Evolutionary conservation across 345 rosid genomes (phyloP), one percentile per base, ranked within the genome.

Genomic region (Adansonia digitata): DNA sequence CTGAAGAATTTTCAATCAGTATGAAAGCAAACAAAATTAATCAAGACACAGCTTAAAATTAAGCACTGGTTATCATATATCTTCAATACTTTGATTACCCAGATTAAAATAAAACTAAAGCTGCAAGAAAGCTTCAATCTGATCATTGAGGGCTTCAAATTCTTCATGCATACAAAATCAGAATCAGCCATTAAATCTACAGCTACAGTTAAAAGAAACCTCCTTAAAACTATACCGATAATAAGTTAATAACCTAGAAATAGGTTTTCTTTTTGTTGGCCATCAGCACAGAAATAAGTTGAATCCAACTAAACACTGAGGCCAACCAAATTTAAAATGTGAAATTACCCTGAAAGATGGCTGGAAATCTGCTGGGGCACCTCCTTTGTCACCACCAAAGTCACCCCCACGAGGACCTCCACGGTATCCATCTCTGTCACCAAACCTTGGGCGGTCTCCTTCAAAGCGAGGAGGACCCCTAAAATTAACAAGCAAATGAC

Each of bases 401-500:
- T 94, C 97, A 20, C 91, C 94, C 56, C 93, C 89, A 43, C 92
- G 85, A 0, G 91, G 87, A 69, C 90, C 97, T 55, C 92, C 85
- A 62, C 98, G 94, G 87, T 94, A 94, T 8, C 94, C 97, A 78
- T 94, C 97, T 29, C 94, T 85, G 69, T 92, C 98, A 59, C 97
- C 91, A 53, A 86, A 88, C 74, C 89, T 86, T 78, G 95, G 83
- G 37, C 75, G 52, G 82, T 94, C 97, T 77, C 95, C 98, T 22
- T 91, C 98, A 80, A 82, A 86, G 68, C 94, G 94, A 69, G 95
- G 86, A 7, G 89, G 85, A 20, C 85, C 88, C 40, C 88, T 83
- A 42, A 26, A 55, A 83, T 71, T n/a, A 1, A 67, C 8, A 66
- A 51, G 18, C 0, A 42, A 18, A 39, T 35, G 29, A 73, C 11